A percentile compares a stretch with the other conserved stretches of the same genome.
phyloP scores from a whole-genome alignment of 208 protist genomes.

The Wallacemonas sp. region DNA sequence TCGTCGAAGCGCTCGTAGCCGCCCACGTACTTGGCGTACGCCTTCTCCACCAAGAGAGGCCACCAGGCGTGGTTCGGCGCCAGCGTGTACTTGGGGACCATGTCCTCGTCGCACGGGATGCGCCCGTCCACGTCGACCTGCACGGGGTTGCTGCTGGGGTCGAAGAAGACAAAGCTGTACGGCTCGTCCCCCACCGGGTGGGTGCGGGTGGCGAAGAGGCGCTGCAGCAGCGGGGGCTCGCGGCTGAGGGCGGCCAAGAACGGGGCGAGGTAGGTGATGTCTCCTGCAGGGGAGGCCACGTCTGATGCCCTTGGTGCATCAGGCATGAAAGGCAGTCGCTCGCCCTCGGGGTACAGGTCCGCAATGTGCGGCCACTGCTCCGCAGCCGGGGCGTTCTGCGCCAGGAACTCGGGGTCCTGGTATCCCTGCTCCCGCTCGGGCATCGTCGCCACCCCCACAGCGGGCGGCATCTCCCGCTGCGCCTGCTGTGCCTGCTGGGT shows the following conservation, averaged over 20 bases:
- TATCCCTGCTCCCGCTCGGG: constrained; percentile 40
- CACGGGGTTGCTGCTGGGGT: constrained; percentile 79
- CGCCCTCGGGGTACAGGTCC: constrained; percentile 76
- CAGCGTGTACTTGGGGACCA: constrained; percentile 61
- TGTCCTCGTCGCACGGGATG: constrained; percentile 55
- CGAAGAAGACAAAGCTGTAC: constrained; percentile 88
- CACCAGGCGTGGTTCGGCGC: constrained; percentile 49
- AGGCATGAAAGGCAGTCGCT: constrained; percentile 39
- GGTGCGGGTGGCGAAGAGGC: constrained; percentile 60
- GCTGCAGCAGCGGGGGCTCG: constrained; percentile 66
- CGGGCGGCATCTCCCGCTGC: background rate
- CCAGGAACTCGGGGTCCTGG: constrained; percentile 81
- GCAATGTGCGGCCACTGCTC: constrained; percentile 74
- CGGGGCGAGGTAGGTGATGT: constrained; percentile 69
- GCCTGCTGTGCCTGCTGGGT: no score
- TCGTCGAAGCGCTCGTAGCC: constrained; percentile 43
- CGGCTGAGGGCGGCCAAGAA: constrained; percentile 76
- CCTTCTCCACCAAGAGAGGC: constrained; percentile 61
- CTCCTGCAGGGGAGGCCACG: constrained; percentile 44
- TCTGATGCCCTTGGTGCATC: constrained; percentile 25
- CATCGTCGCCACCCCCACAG: background rate
- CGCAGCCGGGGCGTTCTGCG: constrained; percentile 60
- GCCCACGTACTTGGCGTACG: constrained; percentile 66
- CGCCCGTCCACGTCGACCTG: constrained; percentile 85
- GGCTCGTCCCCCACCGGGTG: constrained; percentile 55